These are phyloP conservation scores for Fusarium sp. DNA, from an alignment of 2,329 filamentous ascomycete genomes.

Conservation along the genomic window DNA sequence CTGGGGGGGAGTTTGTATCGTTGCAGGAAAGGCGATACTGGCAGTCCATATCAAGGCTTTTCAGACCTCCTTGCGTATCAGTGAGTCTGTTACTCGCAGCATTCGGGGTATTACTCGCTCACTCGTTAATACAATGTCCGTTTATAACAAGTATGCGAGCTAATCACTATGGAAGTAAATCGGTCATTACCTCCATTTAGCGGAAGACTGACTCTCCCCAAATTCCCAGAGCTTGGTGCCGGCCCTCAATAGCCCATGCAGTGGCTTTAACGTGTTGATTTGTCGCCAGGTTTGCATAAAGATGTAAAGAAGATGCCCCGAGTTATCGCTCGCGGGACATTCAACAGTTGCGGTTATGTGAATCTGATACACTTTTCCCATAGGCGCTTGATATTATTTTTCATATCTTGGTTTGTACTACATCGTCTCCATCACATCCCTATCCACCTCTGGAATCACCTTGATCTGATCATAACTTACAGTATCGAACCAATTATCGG, in stretches of 20 bases:
- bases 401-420: conserved; percentile 14
- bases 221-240: not conserved
- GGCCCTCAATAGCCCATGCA: not conserved
- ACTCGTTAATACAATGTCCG: not conserved
- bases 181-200: conserved; percentile 1
- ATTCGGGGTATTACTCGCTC: not conserved
- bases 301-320: not conserved
- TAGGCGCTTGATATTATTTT: conserved; percentile 18
- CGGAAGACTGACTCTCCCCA: conserved; percentile 6
- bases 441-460: conserved; percentile 33
- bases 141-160: not conserved
- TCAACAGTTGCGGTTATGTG: conserved; percentile 4
- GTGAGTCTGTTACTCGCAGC: not conserved
- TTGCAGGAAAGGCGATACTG: not conserved
- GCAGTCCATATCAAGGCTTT: not conserved
- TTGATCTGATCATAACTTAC: conserved; percentile 23
- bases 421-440: conserved; percentile 27
- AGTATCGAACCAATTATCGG: conserved; percentile 3
- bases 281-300: not conserved
- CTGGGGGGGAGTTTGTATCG: not conserved
- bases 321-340: conserved; percentile 1
- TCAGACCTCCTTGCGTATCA: not conserved
- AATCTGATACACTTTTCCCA: conserved; percentile 1
- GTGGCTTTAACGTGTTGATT: conserved; percentile 1
- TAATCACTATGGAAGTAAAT: conserved; percentile 13